Base-by-base conservation (phyloP, 176 grass and related monocot species). In the Cenchrus americanus region DNA sequence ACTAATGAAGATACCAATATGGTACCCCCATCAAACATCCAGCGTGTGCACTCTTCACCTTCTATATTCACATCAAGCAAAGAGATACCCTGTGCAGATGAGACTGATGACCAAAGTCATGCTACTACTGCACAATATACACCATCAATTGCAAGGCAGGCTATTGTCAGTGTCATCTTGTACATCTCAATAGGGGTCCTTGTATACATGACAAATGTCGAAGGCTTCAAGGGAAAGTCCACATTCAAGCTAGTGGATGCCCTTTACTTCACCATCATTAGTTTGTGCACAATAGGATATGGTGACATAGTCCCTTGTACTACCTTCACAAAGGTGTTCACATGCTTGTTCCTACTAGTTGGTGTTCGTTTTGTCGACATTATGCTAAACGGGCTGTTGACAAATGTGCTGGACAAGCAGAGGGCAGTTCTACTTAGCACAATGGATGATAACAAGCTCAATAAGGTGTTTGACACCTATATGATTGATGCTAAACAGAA, bases 251-350 rank as follows among this genome's bases (percentile, higher is more conserved):
- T 90, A 68, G 89, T 94, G 53, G 94, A 97, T 88, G 94, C 83
- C 24, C 73, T 97, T 78, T 97, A 94, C 72, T 97, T 94, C 88
- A 86, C 86, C 60, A 92, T 91, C 68, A 82, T 92, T 59, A 94
- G 87, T 58, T 83, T 97, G 75, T 94, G 85, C 82, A 94, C 94
- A 43, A 86, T 94, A 57, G 94, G 94, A 26, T 97, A 97, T 5
- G 94, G 92, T 22, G 92, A 97, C 83, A 94, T 94, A 80, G 77
- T 89, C 21, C 94, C 94, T 18, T 84, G 83, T 55, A 93, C 89
- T 59, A 82, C 63, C 49, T 84, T 89, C 84, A 85, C 91, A 77
- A 97, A 97, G 87, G 73, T 94, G 30, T 89, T 97, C 82, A 87
- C 89, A 73, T 94, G 89, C 71, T 66, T 94, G 69, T 97, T 92